Conservation (phyloP, 1,139 yeast species). For the Saccharomyces hybrid region DNA sequence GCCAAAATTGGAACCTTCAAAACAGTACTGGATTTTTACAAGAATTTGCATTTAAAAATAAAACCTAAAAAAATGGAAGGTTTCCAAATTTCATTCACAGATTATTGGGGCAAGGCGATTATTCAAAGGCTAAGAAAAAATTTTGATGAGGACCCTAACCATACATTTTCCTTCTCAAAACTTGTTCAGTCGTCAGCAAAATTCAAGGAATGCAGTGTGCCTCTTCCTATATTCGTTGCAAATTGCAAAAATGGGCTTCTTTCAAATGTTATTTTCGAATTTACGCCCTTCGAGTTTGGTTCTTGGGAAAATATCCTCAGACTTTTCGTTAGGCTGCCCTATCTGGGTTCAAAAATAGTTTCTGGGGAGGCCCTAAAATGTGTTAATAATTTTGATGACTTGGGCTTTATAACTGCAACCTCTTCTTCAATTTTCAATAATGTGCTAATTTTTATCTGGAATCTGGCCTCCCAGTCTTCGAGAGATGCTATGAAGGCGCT, state of each 20-base stretch:
- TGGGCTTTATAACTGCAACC: slow-evolving; percentile 67
- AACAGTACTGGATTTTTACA: slow-evolving; percentile 40
- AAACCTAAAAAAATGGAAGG: slow-evolving; percentile 47
- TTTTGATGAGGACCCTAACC: slow-evolving; percentile 5
- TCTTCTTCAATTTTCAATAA: slow-evolving; percentile 66
- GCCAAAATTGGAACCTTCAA: slow-evolving; percentile 22
- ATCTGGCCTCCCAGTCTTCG: slow-evolving; percentile 37
- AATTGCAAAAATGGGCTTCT: slow-evolving; percentile 32
- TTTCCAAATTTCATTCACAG: slow-evolving; percentile 52
- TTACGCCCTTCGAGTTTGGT: slow-evolving; percentile 64
- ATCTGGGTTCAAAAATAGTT: slow-evolving; percentile 45
- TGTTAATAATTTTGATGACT: slow-evolving; percentile 55
- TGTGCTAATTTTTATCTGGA: slow-evolving; percentile 43
- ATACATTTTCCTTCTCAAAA: slow-evolving; percentile 26
- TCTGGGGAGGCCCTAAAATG: slow-evolving; percentile 38
- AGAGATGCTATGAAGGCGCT: slow-evolving; percentile 39
- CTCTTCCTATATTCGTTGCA: slow-evolving; percentile 39
- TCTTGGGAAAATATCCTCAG: slow-evolving; percentile 51
- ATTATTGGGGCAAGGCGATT: slow-evolving; percentile 62
- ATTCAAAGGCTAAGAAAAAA: slow-evolving; percentile 37
- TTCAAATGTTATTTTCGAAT: slow-evolving; percentile 39
- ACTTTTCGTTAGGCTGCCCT: slow-evolving; percentile 46
- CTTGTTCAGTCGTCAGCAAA: slow-evolving; percentile 22
- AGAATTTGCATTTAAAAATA: slow-evolving; percentile 46
- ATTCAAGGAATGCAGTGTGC: slow-evolving; percentile 35